Evolutionary conservation across 306 rosid genomes (phyloP).

Genomic region (Vigna nakashimae): DNA sequence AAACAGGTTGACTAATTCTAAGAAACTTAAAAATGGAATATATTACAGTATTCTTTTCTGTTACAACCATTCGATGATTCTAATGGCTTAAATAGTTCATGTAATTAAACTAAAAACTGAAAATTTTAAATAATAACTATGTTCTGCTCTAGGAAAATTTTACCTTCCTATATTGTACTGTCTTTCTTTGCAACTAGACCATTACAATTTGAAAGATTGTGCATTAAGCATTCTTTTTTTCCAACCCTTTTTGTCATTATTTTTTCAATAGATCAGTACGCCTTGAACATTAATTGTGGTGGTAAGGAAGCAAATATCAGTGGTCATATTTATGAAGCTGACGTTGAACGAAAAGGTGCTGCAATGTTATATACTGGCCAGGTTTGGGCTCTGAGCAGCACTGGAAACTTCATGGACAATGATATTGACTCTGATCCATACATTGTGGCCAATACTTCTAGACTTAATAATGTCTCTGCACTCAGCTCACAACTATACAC

Average conservation of each 20-base stretch:
- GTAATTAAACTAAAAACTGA: not conserved
- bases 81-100: not conserved
- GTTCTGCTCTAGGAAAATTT: slow-evolving; percentile 2
- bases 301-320: slow-evolving; percentile 69
- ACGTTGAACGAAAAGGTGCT: slow-evolving; percentile 78
- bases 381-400: slow-evolving; percentile 93
- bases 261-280: slow-evolving; percentile 56
- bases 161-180: not conserved
- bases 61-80: slow-evolving; percentile 7
- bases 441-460: slow-evolving; percentile 66
- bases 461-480: slow-evolving; percentile 56
- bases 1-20: slow-evolving; percentile 18
- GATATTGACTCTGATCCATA: slow-evolving; percentile 74
- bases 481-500: slow-evolving; percentile 62
- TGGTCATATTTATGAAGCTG: slow-evolving; percentile 62
- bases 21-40: slow-evolving; percentile 18
- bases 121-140: not conserved
- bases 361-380: slow-evolving; percentile 62
- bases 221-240: not conserved
- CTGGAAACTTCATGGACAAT: slow-evolving; percentile 92
- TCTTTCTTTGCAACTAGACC: not conserved
- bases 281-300: slow-evolving; percentile 85
- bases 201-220: slow-evolving; percentile 7
- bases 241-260: slow-evolving; percentile 11
- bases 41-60: not conserved